Evolutionary conservation across 2,329 filamentous ascomycete genomes (phyloP).

Genomic region (Chaetomiaceae sp.): DNA sequence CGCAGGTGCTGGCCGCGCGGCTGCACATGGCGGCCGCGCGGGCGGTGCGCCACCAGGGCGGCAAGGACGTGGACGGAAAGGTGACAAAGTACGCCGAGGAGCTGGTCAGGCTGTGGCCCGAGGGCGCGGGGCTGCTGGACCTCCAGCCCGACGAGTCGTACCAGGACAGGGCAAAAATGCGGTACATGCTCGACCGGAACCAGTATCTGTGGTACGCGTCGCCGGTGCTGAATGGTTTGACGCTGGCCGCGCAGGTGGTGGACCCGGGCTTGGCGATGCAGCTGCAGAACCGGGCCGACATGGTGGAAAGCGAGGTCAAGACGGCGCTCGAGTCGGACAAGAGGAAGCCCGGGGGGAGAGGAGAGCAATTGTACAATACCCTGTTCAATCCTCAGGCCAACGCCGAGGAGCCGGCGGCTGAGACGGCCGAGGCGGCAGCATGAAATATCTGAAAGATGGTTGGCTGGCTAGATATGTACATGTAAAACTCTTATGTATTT

Average conservation of each 20-base stretch:
- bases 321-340: conserved; percentile 12
- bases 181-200: conserved; percentile 34
- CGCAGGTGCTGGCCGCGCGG: conserved; percentile 39
- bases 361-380: conserved; percentile 30
- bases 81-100: conserved; percentile 36
- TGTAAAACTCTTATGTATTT: conserved; percentile 19
- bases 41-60: conserved; percentile 32
- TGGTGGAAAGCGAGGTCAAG: conserved; percentile 28
- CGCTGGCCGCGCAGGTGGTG: conserved; percentile 41
- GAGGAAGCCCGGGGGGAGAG: conserved; percentile 11
- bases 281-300: conserved; percentile 39
- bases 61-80: conserved; percentile 32
- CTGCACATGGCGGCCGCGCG: conserved; percentile 43
- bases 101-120: conserved; percentile 41
- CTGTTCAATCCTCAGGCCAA: conserved; percentile 28
- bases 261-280: conserved; percentile 33
- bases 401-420: neutral
- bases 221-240: conserved; percentile 42
- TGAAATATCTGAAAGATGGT: neutral
- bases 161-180: conserved; percentile 25
- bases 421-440: neutral
- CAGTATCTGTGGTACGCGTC: conserved; percentile 35
- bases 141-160: conserved; percentile 36
- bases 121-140: conserved; percentile 33
- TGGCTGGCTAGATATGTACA: neutral